Evolutionary conservation across 202 grass and related monocot species (phyloP).

Genomic region (Miscanthus sacchariflorus): DNA sequence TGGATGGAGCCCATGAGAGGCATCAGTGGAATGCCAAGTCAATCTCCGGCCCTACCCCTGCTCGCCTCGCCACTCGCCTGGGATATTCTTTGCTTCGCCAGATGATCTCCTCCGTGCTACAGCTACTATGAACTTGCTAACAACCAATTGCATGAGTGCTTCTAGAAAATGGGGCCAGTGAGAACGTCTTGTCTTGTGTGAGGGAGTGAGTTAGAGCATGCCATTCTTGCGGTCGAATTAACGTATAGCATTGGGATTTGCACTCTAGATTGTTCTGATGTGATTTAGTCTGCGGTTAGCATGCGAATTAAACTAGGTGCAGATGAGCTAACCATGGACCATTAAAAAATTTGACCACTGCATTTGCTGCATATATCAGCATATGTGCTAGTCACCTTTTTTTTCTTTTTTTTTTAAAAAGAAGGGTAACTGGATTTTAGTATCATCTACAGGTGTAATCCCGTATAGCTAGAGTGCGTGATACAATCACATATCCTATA

Average conservation of each 20-base stretch:
- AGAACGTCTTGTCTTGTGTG: background rate
- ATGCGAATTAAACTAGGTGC: background rate
- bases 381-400: too few relatives aligned
- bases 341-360: background rate
- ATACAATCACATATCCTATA: background rate
- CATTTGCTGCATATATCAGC: background rate
- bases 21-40: slow-evolving; percentile 46
- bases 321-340: background rate
- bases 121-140: background rate
- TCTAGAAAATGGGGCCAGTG: slow-evolving; percentile 42
- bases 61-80: background rate
- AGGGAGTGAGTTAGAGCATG: background rate
- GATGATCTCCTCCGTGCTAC: background rate
- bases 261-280: background rate
- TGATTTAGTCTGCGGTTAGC: background rate
- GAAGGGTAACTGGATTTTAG: too few relatives aligned
- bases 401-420: too few relatives aligned
- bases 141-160: slow-evolving; percentile 8
- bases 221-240: too few relatives aligned
- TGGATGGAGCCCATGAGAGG: slow-evolving; percentile 15
- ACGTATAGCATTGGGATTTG: background rate
- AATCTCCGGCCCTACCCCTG: slow-evolving; percentile 31
- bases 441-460: background rate
- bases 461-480: background rate
- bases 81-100: slow-evolving; percentile 53